Percentiles rank a stretch among this genome's conserved stretches.
Evolutionary conservation across 2,329 filamentous ascomycete genomes (phyloP).

Genomic region (Polytolypa hystricis): DNA sequence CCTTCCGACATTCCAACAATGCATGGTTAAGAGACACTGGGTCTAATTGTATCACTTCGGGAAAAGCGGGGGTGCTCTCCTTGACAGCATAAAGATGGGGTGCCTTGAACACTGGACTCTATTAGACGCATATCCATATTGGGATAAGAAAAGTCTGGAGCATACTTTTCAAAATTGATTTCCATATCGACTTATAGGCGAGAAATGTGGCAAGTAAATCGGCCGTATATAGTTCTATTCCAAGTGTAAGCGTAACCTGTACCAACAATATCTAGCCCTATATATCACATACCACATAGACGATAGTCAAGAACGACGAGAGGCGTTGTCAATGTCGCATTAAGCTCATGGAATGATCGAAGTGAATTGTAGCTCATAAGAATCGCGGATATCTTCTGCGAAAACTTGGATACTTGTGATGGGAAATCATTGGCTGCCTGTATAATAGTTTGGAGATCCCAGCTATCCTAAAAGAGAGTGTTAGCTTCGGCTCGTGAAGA

Average conservation of each 20-base stretch:
- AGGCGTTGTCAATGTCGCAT: slow-evolving; percentile 13
- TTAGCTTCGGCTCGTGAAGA: background rate
- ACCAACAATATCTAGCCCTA: too few species aligned
- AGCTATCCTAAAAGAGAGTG: slow-evolving; percentile 13
- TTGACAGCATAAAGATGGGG: slow-evolving; percentile 6
- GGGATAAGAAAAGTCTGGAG: too few species aligned
- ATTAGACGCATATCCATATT: too few species aligned
- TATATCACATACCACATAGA: slow-evolving; percentile 14
- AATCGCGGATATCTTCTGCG: slow-evolving; percentile 21
- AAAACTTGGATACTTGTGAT: slow-evolving; percentile 22
- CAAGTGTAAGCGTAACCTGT: too few species aligned
- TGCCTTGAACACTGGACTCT: slow-evolving; percentile 8
- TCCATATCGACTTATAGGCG: slow-evolving; percentile 25
- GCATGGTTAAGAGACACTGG: slow-evolving; percentile 7
- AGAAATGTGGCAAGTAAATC: slow-evolving; percentile 23
- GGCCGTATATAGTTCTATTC: slow-evolving; percentile 20
- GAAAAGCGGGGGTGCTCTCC: slow-evolving; percentile 3
- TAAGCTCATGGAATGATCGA: slow-evolving; percentile 21
- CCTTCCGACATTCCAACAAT: slow-evolving; percentile 7
- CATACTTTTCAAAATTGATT: slow-evolving; percentile 11
- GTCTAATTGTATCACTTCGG: slow-evolving; percentile 6
- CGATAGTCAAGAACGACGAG: slow-evolving; percentile 23
- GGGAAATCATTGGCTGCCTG: slow-evolving; percentile 24
- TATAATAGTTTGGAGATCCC: slow-evolving; percentile 22
- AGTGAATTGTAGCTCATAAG: slow-evolving; percentile 22